Base-by-base conservation (phyloP, 768 basidiomycete genomes). In the Mycena metata region DNA sequence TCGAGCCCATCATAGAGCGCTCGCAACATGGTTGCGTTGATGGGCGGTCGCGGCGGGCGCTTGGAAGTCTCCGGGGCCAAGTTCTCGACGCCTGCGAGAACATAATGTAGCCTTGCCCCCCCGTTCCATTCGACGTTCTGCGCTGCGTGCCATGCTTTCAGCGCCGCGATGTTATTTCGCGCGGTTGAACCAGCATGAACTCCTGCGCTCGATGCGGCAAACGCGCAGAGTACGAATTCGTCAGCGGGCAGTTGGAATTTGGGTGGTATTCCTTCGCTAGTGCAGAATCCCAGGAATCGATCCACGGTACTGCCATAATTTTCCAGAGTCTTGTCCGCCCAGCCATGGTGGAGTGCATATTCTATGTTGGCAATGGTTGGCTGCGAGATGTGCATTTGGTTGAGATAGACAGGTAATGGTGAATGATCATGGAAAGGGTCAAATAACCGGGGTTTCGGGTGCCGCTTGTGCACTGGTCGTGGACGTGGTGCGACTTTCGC, bases 131-230 rank as follows among this genome's bases (percentile, higher is more conserved):
- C 11, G 6, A 33, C 47, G 8, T 17, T 13, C 11, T 47, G 36
- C 21, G 59, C 59, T 15, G 49, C 10, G 26, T 60, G 59, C 59
- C 59, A 60, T 2, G 59, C 59, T 24, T 60, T 60, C 2, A 58
- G n/a, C 0, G 60, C 64, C 12, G 69, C 69, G 9, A 57, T 46
- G 5, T 60, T 60, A 16, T 60, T 50, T 0, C 59, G 59, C 21
- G 47, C 46, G 7, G 59, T 60, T 5, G 59, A 35, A 4, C 59
- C 59, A 23, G 59, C 46, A 17, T 60, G 59, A n/a, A 60, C 24
- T 9, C 59, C 59, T 4, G 47, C 59, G 21, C 59, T 35, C 5
- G 59, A 49, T 3, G 59, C 59, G 8, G 59, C 59, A n/a, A 60
- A 60, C 5, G 55, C 55, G 41, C 55, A 57, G 17, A 57, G 41